Conservation (phyloP, 2,329 filamentous ascomycete genomes). For the Venturia asperata region DNA sequence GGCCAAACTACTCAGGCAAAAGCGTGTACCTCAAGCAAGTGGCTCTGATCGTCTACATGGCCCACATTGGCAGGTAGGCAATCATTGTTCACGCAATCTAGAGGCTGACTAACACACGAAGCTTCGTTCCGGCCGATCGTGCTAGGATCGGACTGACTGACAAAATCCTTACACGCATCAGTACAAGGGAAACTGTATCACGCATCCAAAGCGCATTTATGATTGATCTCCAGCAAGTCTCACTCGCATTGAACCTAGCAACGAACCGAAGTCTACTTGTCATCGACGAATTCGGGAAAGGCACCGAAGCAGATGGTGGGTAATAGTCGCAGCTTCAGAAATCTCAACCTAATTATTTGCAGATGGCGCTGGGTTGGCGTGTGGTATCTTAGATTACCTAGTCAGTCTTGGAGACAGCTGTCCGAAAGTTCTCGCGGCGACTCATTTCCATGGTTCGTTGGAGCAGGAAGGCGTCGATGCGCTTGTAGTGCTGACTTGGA, state of each 20-base stretch:
- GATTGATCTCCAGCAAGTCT: constrained; percentile 83
- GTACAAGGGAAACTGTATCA: constrained; percentile 63
- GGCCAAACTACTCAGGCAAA: constrained; percentile 94
- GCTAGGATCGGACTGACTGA: constrained; percentile 83
- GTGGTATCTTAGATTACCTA: constrained; percentile 53
- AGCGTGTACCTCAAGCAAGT: constrained; percentile 93
- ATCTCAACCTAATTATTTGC: background rate
- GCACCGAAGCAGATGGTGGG: constrained; percentile 51
- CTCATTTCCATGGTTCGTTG: constrained; percentile 53
- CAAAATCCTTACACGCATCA: constrained; percentile 81
- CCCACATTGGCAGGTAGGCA: constrained; percentile 65
- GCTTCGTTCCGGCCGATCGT: constrained; percentile 74
- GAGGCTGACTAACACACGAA: constrained; percentile 30
- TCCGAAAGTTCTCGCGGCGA: constrained; percentile 56
- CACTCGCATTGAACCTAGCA: constrained; percentile 65
- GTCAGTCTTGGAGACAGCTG: constrained; percentile 41
- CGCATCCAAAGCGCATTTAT: constrained; percentile 60
- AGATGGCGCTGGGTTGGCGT: constrained; percentile 60
- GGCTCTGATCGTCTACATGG: constrained; percentile 83
- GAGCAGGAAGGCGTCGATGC: constrained; percentile 21
- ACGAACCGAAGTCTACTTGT: constrained; percentile 73
- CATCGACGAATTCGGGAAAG: constrained; percentile 86
- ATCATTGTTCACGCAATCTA: background rate
- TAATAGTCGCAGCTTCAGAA: background rate
- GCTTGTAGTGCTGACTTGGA: constrained; percentile 27